These are phyloP conservation scores for Neurospora terricola DNA, from an alignment of 495 filamentous ascomycete species.

Conservation along the genomic window DNA sequence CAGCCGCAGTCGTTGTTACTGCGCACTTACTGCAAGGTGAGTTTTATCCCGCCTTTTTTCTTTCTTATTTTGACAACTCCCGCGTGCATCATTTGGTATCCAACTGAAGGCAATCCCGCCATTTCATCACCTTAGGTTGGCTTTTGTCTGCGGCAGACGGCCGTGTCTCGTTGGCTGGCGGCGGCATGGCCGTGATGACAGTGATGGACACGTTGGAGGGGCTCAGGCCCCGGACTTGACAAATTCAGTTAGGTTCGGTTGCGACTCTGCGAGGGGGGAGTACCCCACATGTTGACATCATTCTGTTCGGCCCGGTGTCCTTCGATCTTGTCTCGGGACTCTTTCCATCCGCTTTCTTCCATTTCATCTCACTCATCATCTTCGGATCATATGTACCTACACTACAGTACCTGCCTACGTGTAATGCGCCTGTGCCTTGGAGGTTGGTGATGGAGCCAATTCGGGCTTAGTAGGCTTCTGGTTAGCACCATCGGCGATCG, in stretches of 20 bases:
- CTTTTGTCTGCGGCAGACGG: neutral
- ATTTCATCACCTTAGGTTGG: neutral
- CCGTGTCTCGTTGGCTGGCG: neutral
- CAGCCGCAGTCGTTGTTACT: neutral
- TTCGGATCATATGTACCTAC: neutral
- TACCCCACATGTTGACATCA: neutral
- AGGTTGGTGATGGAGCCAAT: neutral
- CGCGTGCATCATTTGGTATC: neutral
- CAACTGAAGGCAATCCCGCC: neutral
- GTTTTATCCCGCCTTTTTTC: neutral
- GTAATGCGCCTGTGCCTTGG: neutral
- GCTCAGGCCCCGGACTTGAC: neutral
- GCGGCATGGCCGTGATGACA: neutral
- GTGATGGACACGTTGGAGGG: neutral
- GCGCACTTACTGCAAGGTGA: neutral
- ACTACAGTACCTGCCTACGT: neutral
- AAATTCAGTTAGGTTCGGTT: neutral
- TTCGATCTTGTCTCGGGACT: neutral
- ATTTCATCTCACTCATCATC: neutral
- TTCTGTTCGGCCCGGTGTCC: neutral
- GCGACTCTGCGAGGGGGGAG: neutral
- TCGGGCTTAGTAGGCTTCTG: neutral
- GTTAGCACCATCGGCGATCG: neutral
- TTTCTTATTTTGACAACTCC: neutral
- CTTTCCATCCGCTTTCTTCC: neutral